A percentile compares a stretch with the other conserved stretches of the same genome.
These are phyloP conservation scores for Thalassiosira hispida DNA, from an alignment of 352 stramenopile genomes.

Conservation along the genomic window DNA sequence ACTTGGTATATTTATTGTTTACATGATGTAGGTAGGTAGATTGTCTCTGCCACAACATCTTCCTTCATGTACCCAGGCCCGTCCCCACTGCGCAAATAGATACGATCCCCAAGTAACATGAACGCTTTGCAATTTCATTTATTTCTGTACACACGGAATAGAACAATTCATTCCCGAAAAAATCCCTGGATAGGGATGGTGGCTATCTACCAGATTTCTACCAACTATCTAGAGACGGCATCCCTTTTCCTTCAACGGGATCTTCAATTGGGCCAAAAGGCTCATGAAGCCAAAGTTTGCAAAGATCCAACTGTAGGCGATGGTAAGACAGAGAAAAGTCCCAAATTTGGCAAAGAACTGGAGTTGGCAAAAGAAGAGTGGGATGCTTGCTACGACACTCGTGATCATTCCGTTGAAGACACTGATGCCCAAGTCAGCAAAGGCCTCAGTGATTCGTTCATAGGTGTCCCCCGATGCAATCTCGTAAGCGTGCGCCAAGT, in stretches of 20 bases:
- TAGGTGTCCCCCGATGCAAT: conserved; percentile 44
- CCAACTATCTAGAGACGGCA: too few species aligned
- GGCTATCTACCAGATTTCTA: too few species aligned
- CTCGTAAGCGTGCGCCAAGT: conserved; percentile 62
- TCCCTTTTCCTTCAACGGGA: conserved; percentile 44
- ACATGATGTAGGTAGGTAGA: too few species aligned
- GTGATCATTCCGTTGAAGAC: conserved; percentile 74
- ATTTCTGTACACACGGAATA: too few species aligned
- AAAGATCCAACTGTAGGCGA: conserved; percentile 64
- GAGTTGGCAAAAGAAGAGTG: conserved; percentile 66
- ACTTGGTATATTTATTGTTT: too few species aligned
- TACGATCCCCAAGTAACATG: too few species aligned
- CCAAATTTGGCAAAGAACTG: conserved; percentile 70
- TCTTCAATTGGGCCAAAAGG: conserved; percentile 57
- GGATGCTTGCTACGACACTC: conserved; percentile 56
- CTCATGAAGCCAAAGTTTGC: conserved; percentile 72
- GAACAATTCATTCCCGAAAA: too few species aligned
- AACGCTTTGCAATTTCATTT: too few species aligned
- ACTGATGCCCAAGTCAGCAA: conserved; percentile 64
- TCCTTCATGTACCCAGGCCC: too few species aligned
- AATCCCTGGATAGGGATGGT: too few species aligned
- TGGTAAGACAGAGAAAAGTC: conserved; percentile 62
- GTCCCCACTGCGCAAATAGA: too few species aligned
- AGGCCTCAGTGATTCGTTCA: conserved; percentile 53
- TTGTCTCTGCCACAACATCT: too few species aligned